phyloP scores from a whole-genome alignment of 2,329 filamentous ascomycete genomes.

The Colletotrichum agaves region DNA sequence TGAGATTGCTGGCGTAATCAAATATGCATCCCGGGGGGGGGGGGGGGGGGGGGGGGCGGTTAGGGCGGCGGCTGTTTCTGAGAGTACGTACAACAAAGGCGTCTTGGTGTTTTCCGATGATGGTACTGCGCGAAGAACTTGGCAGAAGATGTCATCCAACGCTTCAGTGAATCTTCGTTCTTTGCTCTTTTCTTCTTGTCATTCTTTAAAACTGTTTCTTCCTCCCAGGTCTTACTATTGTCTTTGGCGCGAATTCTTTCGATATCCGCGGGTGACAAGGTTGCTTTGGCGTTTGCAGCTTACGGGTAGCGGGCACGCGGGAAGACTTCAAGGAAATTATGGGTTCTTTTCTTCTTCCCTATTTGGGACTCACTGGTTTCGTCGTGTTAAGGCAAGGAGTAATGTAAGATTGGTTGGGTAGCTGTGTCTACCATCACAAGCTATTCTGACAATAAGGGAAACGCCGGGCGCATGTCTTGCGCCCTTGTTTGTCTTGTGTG shows the following conservation, averaged over 20 bases:
- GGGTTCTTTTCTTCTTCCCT: not conserved
- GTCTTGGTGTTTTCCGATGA: slow-evolving; percentile 7
- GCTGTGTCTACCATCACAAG: not conserved
- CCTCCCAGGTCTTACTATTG: not conserved
- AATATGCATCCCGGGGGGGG: not conserved
- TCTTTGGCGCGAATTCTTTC: not conserved
- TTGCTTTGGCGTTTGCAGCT: slow-evolving; percentile 23
- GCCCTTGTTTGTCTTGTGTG: no score
- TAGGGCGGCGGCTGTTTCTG: slow-evolving; percentile 1
- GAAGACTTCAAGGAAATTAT: not conserved
- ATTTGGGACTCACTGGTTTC: not conserved
- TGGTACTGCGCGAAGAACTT: not conserved
- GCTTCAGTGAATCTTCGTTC: no score
- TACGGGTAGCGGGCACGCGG: slow-evolving; percentile 13
- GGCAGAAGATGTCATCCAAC: no score
- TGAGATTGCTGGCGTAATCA: not conserved
- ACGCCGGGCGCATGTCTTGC: no score
- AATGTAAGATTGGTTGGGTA: no score
- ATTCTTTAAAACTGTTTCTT: not conserved
- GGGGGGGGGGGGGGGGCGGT: not conserved
- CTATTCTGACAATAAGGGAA: not conserved
- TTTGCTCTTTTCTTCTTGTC: no score
- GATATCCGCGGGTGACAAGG: no score
- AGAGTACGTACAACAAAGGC: slow-evolving; percentile 2
- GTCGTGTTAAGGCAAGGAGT: no score